phyloP scores from a whole-genome alignment of 2,329 filamentous ascomycete species.

The Xylaria sp. region DNA sequence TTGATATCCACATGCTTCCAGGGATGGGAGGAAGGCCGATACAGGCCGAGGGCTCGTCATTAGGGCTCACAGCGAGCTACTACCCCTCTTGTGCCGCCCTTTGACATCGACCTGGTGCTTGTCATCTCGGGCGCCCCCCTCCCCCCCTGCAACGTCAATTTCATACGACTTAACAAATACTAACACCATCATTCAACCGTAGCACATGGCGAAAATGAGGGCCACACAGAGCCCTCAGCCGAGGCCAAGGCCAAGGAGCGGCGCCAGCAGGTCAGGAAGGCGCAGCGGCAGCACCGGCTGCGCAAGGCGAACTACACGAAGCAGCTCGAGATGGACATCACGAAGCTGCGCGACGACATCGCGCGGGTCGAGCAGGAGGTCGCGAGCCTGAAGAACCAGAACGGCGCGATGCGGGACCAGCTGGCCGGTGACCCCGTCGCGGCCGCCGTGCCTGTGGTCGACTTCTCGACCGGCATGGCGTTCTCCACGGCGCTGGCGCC shows the following conservation, averaged over 20 bases:
- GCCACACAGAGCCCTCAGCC: slow-evolving; percentile 20
- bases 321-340: slow-evolving; percentile 64
- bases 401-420: slow-evolving; percentile 55
- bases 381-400: slow-evolving; percentile 54
- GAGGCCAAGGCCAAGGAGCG: slow-evolving; percentile 59
- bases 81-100: not conserved
- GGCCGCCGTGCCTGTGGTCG: slow-evolving; percentile 3
- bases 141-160: not conserved
- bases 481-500: slow-evolving; percentile 33
- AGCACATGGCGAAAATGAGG: slow-evolving; percentile 24
- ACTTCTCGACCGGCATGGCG: slow-evolving; percentile 1
- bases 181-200: slow-evolving; percentile 15
- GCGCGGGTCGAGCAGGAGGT: slow-evolving; percentile 56
- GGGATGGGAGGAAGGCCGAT: not conserved
- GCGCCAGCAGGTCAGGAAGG: slow-evolving; percentile 63
- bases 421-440: slow-evolving; percentile 40
- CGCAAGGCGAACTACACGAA: slow-evolving; percentile 67
- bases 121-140: not conserved
- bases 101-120: not conserved
- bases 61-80: not conserved
- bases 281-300: slow-evolving; percentile 66
- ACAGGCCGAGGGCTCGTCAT: not conserved
- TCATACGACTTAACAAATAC: not conserved
- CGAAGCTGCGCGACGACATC: slow-evolving; percentile 60
- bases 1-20: not conserved